Conservation (phyloP, 2,329 filamentous ascomycete genomes). For the Nemania sp. region DNA sequence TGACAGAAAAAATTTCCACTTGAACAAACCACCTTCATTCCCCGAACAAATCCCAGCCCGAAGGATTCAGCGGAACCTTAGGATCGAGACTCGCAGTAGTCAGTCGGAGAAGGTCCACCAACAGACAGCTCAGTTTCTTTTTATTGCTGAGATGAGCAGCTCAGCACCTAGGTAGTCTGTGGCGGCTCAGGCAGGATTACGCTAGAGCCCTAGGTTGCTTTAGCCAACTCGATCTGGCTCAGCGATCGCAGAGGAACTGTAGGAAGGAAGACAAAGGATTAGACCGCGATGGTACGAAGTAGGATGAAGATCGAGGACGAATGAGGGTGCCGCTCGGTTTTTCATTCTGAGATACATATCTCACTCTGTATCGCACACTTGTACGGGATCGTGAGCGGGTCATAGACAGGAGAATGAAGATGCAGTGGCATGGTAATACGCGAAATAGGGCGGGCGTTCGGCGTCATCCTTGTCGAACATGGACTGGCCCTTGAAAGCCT, state of each 20-base stretch:
- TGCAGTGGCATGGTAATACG: background rate
- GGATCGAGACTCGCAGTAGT: background rate
- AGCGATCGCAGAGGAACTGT: background rate
- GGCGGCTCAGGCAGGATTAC: background rate
- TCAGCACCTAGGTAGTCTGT: background rate
- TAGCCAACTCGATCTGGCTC: background rate
- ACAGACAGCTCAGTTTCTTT: background rate
- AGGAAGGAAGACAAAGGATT: background rate
- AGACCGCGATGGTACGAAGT: background rate
- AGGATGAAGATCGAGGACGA: slow-evolving; percentile 4
- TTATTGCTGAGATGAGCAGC: too few species aligned
- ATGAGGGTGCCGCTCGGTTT: background rate
- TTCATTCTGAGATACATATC: slow-evolving; percentile 8
- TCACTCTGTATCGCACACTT: slow-evolving; percentile 3
- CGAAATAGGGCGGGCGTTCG: background rate
- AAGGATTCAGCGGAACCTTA: background rate
- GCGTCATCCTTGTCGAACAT: background rate
- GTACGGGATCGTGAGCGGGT: slow-evolving; percentile 7
- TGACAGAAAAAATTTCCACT: background rate
- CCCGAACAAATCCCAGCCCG: background rate
- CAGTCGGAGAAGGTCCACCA: background rate
- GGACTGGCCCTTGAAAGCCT: background rate
- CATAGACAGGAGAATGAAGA: background rate
- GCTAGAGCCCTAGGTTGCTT: background rate
- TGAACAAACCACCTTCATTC: background rate